A percentile compares a stretch with the other conserved stretches of the same genome.
Conservation (phyloP, 2,329 filamentous ascomycete genomes). For the Fusarium lateritium region DNA sequence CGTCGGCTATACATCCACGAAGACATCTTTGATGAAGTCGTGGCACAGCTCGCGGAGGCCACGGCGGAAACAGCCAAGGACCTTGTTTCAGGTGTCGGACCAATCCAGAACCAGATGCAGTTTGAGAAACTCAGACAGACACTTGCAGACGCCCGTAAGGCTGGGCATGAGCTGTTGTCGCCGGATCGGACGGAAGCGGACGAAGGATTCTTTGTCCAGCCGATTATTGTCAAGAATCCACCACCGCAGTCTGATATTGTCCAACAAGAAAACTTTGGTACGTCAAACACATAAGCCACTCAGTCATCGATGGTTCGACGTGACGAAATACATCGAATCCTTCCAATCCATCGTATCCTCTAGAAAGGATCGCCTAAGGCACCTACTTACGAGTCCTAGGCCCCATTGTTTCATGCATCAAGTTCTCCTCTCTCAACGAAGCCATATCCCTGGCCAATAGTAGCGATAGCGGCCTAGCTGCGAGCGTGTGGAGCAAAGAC, state of each 20-base stretch:
- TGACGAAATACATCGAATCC: too few relatives aligned
- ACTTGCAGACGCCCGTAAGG: background rate
- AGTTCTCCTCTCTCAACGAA: constrained; percentile 3
- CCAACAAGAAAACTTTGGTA: constrained; percentile 19
- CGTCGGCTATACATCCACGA: constrained; percentile 9
- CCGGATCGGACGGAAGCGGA: background rate
- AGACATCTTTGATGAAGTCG: constrained; percentile 6
- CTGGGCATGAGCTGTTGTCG: background rate
- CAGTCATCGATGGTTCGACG: too few relatives aligned
- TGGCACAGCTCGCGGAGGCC: constrained; percentile 1
- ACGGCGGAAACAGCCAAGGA: constrained; percentile 1
- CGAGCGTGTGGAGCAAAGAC: constrained; percentile 9
- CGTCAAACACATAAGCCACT: background rate
- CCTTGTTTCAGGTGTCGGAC: background rate
- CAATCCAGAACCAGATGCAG: constrained; percentile 9
- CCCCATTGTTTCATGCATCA: constrained; percentile 12
- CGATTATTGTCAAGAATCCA: constrained; percentile 9
- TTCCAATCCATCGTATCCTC: too few relatives aligned
- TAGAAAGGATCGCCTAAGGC: too few relatives aligned
- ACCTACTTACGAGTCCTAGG: background rate
- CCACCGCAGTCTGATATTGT: background rate
- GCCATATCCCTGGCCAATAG: constrained; percentile 7
- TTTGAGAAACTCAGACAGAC: background rate
- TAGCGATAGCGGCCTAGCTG: constrained; percentile 8
- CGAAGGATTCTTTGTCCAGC: constrained; percentile 11